These are phyloP conservation scores for Ceratocystis eucalypticola DNA, from an alignment of 2,329 filamentous ascomycete genomes.

Conservation along the genomic window DNA sequence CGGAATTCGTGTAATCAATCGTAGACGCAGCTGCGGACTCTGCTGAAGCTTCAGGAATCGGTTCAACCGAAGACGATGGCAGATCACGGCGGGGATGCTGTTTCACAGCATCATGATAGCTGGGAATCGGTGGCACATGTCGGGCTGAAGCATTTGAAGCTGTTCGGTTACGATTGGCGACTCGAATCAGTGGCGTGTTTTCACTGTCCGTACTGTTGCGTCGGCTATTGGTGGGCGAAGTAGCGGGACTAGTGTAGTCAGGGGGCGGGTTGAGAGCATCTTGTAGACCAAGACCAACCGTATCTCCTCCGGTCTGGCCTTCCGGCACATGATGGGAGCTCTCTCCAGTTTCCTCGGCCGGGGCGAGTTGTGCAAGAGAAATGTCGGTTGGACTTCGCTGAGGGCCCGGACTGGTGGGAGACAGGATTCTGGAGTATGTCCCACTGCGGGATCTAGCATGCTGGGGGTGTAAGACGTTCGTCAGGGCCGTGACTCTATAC, in stretches of 20 bases:
- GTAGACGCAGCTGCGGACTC: background rate
- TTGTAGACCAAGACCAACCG: constrained; percentile 35
- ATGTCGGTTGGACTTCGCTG: constrained; percentile 89
- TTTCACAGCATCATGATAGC: constrained; percentile 61
- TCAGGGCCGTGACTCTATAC: constrained; percentile 25
- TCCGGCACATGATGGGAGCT: constrained; percentile 36
- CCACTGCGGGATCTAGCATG: constrained; percentile 66
- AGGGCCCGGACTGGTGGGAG: constrained; percentile 76
- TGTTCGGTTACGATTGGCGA: constrained; percentile 38
- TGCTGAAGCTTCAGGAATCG: constrained; percentile 12
- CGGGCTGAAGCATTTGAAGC: constrained; percentile 34
- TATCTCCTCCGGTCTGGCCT: constrained; percentile 22
- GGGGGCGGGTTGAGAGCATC: constrained; percentile 52
- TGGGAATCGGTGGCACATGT: constrained; percentile 58
- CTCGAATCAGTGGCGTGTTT: constrained; percentile 37
- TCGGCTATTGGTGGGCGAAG: constrained; percentile 43
- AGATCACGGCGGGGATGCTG: constrained; percentile 28
- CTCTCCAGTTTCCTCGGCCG: constrained; percentile 57
- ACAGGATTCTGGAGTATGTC: constrained; percentile 54
- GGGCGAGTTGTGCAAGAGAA: constrained; percentile 73
- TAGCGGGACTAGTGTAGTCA: constrained; percentile 54
- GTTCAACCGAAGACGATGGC: constrained; percentile 7
- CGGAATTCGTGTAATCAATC: background rate
- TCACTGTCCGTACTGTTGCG: constrained; percentile 47
- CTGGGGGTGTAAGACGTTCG: constrained; percentile 38